Evolutionary conservation across 345 rosid species (phyloP).

Genomic region (Draba incana): DNA sequence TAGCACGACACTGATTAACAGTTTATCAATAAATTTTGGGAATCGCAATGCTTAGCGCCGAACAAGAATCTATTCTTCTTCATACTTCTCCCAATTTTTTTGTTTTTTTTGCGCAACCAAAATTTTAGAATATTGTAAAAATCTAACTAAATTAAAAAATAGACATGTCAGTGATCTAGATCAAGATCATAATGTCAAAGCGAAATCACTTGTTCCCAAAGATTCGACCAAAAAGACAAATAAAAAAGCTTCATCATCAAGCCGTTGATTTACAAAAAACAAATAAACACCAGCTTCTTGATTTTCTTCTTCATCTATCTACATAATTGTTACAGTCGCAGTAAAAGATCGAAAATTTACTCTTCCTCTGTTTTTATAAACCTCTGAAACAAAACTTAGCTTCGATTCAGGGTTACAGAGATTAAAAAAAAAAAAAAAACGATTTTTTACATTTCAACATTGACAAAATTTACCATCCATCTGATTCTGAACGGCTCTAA

Average conservation of each 20-base stretch:
- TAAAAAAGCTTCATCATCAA: slow-evolving; percentile 23
- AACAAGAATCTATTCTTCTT: slow-evolving; percentile 43
- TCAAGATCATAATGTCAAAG: slow-evolving; percentile 42
- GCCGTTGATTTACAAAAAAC: slow-evolving; percentile 28
- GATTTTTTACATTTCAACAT: slow-evolving; percentile 20
- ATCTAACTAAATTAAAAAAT: background rate
- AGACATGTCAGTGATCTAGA: slow-evolving; percentile 42
- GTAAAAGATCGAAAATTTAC: slow-evolving; percentile 8
- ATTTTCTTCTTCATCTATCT: slow-evolving; percentile 20
- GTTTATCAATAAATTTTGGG: slow-evolving; percentile 26
- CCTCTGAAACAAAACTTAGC: slow-evolving; percentile 37
- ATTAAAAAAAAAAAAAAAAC: too few relatives aligned
- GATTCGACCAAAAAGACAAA: slow-evolving; percentile 32
- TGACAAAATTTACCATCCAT: slow-evolving; percentile 93
- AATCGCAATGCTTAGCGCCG: slow-evolving; percentile 31
- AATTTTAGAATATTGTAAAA: background rate
- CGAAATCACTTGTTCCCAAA: slow-evolving; percentile 39
- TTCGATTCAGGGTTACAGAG: slow-evolving; percentile 42
- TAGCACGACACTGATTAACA: slow-evolving; percentile 16
- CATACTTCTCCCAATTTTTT: slow-evolving; percentile 28
- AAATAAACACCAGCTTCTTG: slow-evolving; percentile 16
- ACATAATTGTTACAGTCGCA: slow-evolving; percentile 27
- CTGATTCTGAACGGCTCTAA: slow-evolving; percentile 90
- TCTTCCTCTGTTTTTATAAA: slow-evolving; percentile 18
- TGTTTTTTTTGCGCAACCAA: slow-evolving; percentile 28